These are phyloP conservation scores for Leishmania braziliensis DNA, from an alignment of 208 protist genomes.

Conservation along the genomic window DNA sequence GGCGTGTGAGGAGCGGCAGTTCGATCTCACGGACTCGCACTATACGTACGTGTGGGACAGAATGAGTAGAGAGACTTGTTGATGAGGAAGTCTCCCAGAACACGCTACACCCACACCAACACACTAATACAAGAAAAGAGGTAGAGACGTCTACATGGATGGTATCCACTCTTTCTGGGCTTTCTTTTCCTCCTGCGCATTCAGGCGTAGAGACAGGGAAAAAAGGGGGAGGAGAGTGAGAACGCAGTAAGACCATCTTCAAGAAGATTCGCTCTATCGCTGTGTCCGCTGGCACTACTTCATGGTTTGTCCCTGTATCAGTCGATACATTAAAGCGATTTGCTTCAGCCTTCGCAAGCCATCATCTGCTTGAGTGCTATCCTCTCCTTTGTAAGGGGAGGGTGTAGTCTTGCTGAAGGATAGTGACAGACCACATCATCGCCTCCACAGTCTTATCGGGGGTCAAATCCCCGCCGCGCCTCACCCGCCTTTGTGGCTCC, in stretches of 20 bases:
- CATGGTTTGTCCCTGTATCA: not conserved
- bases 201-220: not conserved
- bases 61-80: not conserved
- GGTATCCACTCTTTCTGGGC: not conserved
- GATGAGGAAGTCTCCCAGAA: not conserved
- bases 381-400: not conserved
- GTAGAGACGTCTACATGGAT: not conserved
- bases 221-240: not conserved
- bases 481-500: not conserved
- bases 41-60: not conserved
- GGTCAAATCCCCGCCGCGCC: not conserved
- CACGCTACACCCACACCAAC: not conserved
- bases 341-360: not conserved
- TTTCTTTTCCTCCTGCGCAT: not conserved
- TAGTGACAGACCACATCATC: not conserved
- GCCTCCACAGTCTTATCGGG: not conserved
- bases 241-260: not conserved
- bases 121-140: not conserved
- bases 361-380: not conserved
- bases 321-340: not conserved
- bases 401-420: not conserved
- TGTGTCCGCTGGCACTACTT: not conserved
- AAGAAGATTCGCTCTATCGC: not conserved
- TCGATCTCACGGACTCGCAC: no score
- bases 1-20: not conserved